Conservation (phyloP, 768 basidiomycete genomes). For the Rhizopogon sp. region DNA sequence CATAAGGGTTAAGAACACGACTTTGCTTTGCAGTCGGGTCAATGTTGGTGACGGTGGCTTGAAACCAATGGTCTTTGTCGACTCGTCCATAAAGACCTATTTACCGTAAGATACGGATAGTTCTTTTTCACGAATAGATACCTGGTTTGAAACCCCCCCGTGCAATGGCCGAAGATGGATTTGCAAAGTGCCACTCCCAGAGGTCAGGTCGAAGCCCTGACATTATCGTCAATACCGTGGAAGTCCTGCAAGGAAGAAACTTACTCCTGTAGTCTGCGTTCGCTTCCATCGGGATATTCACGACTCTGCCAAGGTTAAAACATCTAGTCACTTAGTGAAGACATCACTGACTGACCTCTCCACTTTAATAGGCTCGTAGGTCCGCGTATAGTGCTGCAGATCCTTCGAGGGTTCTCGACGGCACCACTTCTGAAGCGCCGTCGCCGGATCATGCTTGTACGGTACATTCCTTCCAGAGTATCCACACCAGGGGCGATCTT, state of each 20-base stretch:
- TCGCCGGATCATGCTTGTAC: slow-evolving; percentile 33
- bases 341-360: slow-evolving; percentile 49
- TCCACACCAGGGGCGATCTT: slow-evolving; percentile 30
- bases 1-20: slow-evolving; percentile 61
- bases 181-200: slow-evolving; percentile 56
- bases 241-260: slow-evolving; percentile 6
- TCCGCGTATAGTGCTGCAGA: slow-evolving; percentile 66
- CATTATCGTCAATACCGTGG: not conserved
- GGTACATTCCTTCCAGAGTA: slow-evolving; percentile 15
- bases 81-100: slow-evolving; percentile 59
- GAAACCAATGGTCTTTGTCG: slow-evolving; percentile 50
- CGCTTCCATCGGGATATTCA: slow-evolving; percentile 50
- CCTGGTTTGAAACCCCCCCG: slow-evolving; percentile 47
- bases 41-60: slow-evolving; percentile 75
- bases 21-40: slow-evolving; percentile 77
- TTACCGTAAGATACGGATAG: not conserved
- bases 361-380: slow-evolving; percentile 45
- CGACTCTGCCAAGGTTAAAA: slow-evolving; percentile 36
- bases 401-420: slow-evolving; percentile 41
- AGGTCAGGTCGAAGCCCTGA: slow-evolving; percentile 40
- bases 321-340: not conserved
- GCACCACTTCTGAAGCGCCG: slow-evolving; percentile 41
- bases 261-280: slow-evolving; percentile 65
- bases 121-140: slow-evolving; percentile 8
- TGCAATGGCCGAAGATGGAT: slow-evolving; percentile 56